These are phyloP conservation scores for Stemphylium lycopersici DNA, from an alignment of 2,329 filamentous ascomycete species.

Conservation along the genomic window DNA sequence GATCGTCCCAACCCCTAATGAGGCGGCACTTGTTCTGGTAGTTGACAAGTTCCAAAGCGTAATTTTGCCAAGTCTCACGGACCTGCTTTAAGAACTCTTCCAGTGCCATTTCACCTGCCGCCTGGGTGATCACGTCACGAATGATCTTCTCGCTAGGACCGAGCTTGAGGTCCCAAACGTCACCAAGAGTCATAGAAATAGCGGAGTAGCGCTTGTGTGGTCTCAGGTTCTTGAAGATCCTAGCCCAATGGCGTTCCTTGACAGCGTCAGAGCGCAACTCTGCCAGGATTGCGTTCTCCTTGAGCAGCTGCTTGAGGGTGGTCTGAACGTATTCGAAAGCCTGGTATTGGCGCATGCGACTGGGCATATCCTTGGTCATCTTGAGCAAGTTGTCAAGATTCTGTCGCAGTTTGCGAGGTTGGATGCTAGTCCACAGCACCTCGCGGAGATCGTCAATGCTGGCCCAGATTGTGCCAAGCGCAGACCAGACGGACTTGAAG, in stretches of 20 bases:
- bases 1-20: slow-evolving; percentile 96
- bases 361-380: slow-evolving; percentile 99
- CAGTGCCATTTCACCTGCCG: slow-evolving; percentile 96
- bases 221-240: slow-evolving; percentile 95
- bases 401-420: slow-evolving; percentile 88
- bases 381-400: slow-evolving; percentile 92
- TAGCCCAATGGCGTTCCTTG: slow-evolving; percentile 93
- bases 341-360: slow-evolving; percentile 97
- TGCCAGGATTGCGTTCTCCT: slow-evolving; percentile 84
- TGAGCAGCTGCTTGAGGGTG: slow-evolving; percentile 84
- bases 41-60: slow-evolving; percentile 89
- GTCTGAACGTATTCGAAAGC: slow-evolving; percentile 99
- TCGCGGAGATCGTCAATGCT: slow-evolving; percentile 93
- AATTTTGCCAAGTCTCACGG: slow-evolving; percentile 95
- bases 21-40: slow-evolving; percentile 98
- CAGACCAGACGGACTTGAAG: slow-evolving; percentile 98
- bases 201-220: slow-evolving; percentile 93
- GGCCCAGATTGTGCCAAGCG: slow-evolving; percentile 93
- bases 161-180: slow-evolving; percentile 97
- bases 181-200: slow-evolving; percentile 93
- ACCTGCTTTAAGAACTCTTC: slow-evolving; percentile 98
- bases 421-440: slow-evolving; percentile 91
- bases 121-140: slow-evolving; percentile 90
- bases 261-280: slow-evolving; percentile 97
- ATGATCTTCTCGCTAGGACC: slow-evolving; percentile 86